A percentile compares a stretch with the other conserved stretches of the same genome.
These are phyloP conservation scores for Sporisorium sorghi DNA, from an alignment of 1,284 basidiomycete species.

Conservation along the genomic window DNA sequence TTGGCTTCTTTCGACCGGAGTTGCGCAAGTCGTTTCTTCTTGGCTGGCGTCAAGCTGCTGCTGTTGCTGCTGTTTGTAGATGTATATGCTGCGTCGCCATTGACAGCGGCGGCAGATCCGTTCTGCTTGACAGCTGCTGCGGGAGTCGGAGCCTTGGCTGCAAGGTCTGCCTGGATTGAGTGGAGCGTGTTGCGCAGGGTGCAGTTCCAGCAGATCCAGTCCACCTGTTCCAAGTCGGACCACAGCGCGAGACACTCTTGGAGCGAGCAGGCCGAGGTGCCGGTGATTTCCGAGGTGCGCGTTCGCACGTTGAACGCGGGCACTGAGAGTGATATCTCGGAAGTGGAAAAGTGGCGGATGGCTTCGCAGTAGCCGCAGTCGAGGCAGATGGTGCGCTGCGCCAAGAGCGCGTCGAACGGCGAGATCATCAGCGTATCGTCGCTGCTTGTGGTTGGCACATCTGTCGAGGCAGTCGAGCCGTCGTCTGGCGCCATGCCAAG, in stretches of 20 bases:
- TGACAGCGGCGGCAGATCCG: slow-evolving; percentile 9
- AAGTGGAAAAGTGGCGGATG: slow-evolving; percentile 57
- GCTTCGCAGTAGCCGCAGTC: slow-evolving; percentile 67
- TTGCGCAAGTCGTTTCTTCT: slow-evolving; percentile 42
- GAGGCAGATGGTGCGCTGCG: slow-evolving; percentile 63
- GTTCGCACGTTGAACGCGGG: slow-evolving; percentile 37
- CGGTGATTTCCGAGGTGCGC: slow-evolving; percentile 37
- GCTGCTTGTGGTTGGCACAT: background rate
- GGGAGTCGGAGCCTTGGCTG: slow-evolving; percentile 8
- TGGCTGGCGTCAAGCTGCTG: slow-evolving; percentile 22
- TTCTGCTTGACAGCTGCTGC: slow-evolving; percentile 18
- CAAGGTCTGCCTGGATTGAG: slow-evolving; percentile 21
- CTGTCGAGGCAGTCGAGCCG: background rate
- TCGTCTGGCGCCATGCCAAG: background rate
- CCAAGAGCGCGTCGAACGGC: slow-evolving; percentile 51
- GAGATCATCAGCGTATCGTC: slow-evolving; percentile 32
- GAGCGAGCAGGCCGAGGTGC: slow-evolving; percentile 53
- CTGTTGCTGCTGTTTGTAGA: slow-evolving; percentile 12
- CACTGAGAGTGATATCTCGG: slow-evolving; percentile 62
- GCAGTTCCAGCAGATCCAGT: slow-evolving; percentile 68
- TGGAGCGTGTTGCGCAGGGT: slow-evolving; percentile 51
- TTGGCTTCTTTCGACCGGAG: slow-evolving; percentile 33
- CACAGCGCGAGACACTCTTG: slow-evolving; percentile 60
- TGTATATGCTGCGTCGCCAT: slow-evolving; percentile 23
- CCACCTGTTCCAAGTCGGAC: slow-evolving; percentile 63